A percentile compares a stretch with the other conserved stretches of the same genome.
phyloP scores from a whole-genome alignment of 2,329 filamentous ascomycete genomes.

The Penicillium sp. region DNA sequence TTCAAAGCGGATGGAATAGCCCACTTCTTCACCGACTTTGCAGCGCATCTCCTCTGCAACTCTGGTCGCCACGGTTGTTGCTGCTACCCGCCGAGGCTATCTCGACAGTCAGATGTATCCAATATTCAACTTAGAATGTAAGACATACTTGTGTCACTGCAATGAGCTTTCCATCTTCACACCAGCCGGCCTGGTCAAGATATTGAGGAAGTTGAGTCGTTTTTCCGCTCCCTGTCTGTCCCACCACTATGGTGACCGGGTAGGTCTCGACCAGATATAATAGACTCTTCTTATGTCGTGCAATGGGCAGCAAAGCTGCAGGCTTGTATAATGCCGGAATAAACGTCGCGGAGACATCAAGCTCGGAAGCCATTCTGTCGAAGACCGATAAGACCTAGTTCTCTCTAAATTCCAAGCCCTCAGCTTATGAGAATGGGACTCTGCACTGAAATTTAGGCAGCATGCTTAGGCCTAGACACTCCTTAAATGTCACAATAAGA shows the following conservation, averaged over 20 bases:
- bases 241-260: constrained; percentile 83
- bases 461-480: constrained; percentile 7
- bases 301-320: constrained; percentile 77
- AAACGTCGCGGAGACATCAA: constrained; percentile 48
- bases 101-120: constrained; percentile 3
- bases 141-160: constrained; percentile 82
- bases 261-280: constrained; percentile 83
- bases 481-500: neutral
- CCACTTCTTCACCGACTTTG: constrained; percentile 83
- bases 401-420: neutral
- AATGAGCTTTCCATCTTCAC: constrained; percentile 74
- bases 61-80: constrained; percentile 80
- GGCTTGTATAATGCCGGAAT: constrained; percentile 88
- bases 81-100: constrained; percentile 84
- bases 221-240: constrained; percentile 92
- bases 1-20: constrained; percentile 89
- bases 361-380: constrained; percentile 42
- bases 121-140: too few species aligned
- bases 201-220: constrained; percentile 95
- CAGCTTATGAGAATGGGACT: neutral
- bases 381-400: neutral
- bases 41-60: constrained; percentile 88
- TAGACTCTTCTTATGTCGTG: constrained; percentile 73
- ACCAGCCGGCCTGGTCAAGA: constrained; percentile 85
- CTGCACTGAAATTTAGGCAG: neutral